Base-by-base conservation (phyloP, 768 basidiomycete genomes). In the Tylopilus felleus region DNA sequence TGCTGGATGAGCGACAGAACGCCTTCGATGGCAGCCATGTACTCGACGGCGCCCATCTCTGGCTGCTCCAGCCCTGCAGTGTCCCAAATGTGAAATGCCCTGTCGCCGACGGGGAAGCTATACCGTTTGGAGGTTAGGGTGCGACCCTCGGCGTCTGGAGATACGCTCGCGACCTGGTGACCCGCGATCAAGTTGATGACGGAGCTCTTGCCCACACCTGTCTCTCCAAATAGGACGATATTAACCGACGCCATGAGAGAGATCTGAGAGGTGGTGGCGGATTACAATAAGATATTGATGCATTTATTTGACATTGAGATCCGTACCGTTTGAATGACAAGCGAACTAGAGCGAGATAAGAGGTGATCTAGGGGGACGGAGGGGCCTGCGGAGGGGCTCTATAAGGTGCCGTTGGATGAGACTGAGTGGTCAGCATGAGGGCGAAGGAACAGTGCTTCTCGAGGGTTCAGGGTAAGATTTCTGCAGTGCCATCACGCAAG, bases 141-240 rank as follows among this genome's bases (percentile, higher is more conserved):
- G 46, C 69, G 70, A 0, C 74, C 75, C 0, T 53, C 27, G 3
- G 69, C 62, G 3, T 64, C 57, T 19, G 61, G 44, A 21, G 66
- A 67, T 47, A 62, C 35, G 17, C 33, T 41, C 2, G 67, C 67
- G 36, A 67, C 42, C 1, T 27, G 16, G 19, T 12, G 35, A 4
- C 66, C 67, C 5, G 68, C 69, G 19, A 69, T 60, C 48, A 71
- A 12, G 50, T 68, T 68, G 56, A 70, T 60, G n/a, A 70, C 55
- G 0, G 66, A 69, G 51, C 65, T 71, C 57, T 66, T 70, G 31
- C 67, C 67, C 0, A 64, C 53, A 16, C 77, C 74, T 0, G 72
- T 70, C 55, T 77, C 75, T 9, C 76, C 77, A 40, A 77, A 77
- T n/a, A 78, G 40, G 43, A 77, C 65, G 39, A 77, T 60, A 46